Conservation (phyloP, 306 rosid species). For the Begonia peltatifolia region DNA sequence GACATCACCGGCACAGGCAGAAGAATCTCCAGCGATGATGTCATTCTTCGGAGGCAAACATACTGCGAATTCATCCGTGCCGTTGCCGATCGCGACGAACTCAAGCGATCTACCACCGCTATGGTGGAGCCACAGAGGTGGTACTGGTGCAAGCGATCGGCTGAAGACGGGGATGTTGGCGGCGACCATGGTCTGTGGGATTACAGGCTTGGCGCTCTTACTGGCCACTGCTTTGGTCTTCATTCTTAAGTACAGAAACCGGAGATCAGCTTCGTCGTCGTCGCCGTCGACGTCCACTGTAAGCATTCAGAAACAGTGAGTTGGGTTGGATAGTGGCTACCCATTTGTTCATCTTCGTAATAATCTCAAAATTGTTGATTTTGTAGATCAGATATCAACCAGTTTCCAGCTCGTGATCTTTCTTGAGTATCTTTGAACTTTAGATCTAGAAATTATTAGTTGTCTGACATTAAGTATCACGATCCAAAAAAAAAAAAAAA, state of each 20-base stretch:
- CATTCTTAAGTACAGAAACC: conserved; percentile 24
- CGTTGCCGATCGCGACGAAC: conserved; percentile 30
- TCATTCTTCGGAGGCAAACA: conserved; percentile 53
- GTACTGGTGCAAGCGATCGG: conserved; percentile 21
- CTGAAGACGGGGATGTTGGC: conserved; percentile 32
- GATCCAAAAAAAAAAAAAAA: too few species aligned
- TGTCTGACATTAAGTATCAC: too few species aligned
- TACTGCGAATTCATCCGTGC: conserved; percentile 20
- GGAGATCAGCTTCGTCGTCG: background rate
- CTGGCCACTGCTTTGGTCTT: conserved; percentile 43
- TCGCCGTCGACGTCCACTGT: background rate
- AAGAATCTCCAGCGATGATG: conserved; percentile 28
- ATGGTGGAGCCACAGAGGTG: conserved; percentile 23
- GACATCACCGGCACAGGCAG: conserved; percentile 20
- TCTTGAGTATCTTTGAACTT: too few species aligned
- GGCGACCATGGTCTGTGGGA: conserved; percentile 63
- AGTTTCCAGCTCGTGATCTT: too few species aligned
- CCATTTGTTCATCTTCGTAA: background rate
- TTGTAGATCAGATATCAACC: too few species aligned
- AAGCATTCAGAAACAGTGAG: background rate
- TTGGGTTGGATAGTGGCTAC: conserved; percentile 2
- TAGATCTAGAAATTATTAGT: too few species aligned
- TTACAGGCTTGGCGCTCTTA: conserved; percentile 55
- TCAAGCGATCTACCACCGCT: conserved; percentile 17
- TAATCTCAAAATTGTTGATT: too few species aligned